Base-by-base conservation (phyloP, 257 asterid genomes). In the Linderniella brevidens region DNA sequence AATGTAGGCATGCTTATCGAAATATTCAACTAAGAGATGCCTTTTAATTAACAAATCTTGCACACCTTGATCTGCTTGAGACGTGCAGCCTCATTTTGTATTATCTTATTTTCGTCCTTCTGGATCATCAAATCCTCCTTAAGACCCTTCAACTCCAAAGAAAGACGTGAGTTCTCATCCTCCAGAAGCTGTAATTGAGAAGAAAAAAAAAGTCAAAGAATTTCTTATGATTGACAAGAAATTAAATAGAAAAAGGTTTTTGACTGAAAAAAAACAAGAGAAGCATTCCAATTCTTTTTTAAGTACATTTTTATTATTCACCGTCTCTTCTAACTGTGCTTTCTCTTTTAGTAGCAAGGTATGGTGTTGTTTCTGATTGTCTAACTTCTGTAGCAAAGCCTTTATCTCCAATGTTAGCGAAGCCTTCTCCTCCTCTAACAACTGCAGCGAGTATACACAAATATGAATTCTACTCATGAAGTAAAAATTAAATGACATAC, bases 11-110 rank as follows among this genome's bases (percentile, higher is more conserved):
- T 42, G 43, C 5, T 38, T 38, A 9, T 11, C 43, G 13, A n/a
- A n/a, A n/a, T 36, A 36, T 36, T 5, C 40, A 5, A 6, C 40
- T 6, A 36, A 36, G n/a, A n/a, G n/a, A 25, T 25, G 43, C 43
- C 3, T 38, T 1, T 38, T 38, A n/a, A 38, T 38, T 38, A 3
- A 38, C 14, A 38, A 38, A 13, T 37, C 50, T 46, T 50, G n/a
- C 41, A 45, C 65, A 80, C 93, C 93, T 77, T 69, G 60, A 48
- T 59, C 17, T 60, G 66, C 66, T 78, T 65, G 57, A 68, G 57
- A 58, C 60, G 54, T 10, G 61, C 62, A 65, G 77, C 52, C 62
- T 77, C 76, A 56, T 65, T 60, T 18, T 54, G 72, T 84, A 75
- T 63, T 57, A 62, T 50, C 54, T 48, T 45, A 19, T 75, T 60